phyloP scores from a whole-genome alignment of 1,139 yeast species.

The Pichia sp. region DNA sequence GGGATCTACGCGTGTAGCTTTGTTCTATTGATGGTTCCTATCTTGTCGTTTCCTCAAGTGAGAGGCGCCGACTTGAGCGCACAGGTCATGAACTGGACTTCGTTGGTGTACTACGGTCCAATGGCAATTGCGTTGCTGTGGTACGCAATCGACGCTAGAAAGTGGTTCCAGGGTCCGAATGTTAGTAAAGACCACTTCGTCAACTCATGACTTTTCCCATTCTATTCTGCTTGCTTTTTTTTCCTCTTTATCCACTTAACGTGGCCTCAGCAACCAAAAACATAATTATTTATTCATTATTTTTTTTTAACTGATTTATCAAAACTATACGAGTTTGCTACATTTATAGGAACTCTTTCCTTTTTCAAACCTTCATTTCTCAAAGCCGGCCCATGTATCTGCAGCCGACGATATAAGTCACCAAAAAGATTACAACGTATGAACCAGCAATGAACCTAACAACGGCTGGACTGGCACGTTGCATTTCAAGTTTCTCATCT shows the following conservation, averaged over 20 bases:
- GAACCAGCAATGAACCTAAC: too few species aligned
- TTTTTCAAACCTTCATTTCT: too few species aligned
- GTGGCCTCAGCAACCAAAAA: neutral
- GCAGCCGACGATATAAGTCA: too few species aligned
- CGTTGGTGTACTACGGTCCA: constrained; percentile 65
- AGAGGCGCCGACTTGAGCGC: constrained; percentile 44
- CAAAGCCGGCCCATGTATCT: too few species aligned
- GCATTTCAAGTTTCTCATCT: neutral
- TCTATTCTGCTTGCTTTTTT: neutral
- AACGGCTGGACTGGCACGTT: too few species aligned
- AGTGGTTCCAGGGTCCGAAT: constrained; percentile 64
- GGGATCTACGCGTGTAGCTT: constrained; percentile 42
- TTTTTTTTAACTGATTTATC: too few species aligned
- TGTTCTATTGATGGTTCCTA: constrained; percentile 60
- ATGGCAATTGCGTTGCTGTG: constrained; percentile 49
- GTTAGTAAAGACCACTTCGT: constrained; percentile 42
- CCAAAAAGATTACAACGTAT: too few species aligned
- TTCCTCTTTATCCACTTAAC: neutral
- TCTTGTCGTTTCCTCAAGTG: constrained; percentile 59
- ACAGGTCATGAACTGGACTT: constrained; percentile 66
- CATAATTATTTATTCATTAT: too few species aligned
- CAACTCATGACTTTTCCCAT: neutral
- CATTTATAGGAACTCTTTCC: too few species aligned
- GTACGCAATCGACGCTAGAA: constrained; percentile 55
- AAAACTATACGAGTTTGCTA: too few species aligned